A percentile compares a stretch with the other conserved stretches of the same genome.
phyloP scores from a whole-genome alignment of 768 basidiomycete species.

The Lactarius sp. region DNA sequence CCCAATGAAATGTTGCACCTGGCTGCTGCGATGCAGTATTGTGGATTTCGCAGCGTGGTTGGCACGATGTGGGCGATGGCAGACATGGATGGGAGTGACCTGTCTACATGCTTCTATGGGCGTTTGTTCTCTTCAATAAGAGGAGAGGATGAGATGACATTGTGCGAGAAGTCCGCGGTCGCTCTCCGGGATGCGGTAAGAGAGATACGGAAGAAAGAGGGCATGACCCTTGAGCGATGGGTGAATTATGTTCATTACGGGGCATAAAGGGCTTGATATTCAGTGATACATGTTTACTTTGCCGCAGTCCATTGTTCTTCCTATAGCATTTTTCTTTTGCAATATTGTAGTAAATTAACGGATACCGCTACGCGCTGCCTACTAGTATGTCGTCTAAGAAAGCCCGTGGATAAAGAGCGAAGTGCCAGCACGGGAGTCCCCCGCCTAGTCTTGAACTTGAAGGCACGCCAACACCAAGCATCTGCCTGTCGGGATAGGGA shows the following conservation, averaged over 20 bases:
- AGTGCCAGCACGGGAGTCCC: too few relatives aligned
- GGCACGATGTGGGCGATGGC: conserved; percentile 22
- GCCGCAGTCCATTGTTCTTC: too few relatives aligned
- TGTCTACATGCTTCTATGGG: conserved; percentile 11
- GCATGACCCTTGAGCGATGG: conserved; percentile 6
- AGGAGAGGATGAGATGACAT: neutral
- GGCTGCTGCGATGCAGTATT: conserved; percentile 16
- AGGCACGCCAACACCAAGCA: too few relatives aligned
- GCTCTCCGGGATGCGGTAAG: neutral
- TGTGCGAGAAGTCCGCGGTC: conserved; percentile 6
- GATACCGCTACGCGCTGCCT: too few relatives aligned
- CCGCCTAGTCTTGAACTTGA: too few relatives aligned
- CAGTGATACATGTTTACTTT: too few relatives aligned
- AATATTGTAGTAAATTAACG: too few relatives aligned
- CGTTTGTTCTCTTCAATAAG: conserved; percentile 3
- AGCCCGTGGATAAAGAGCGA: too few relatives aligned
- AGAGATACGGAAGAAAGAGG: conserved; percentile 4
- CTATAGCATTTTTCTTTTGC: too few relatives aligned
- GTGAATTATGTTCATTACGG: conserved; percentile 15
- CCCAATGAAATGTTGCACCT: conserved; percentile 19
- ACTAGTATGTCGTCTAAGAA: too few relatives aligned
- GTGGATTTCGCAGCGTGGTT: conserved; percentile 18
- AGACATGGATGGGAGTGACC: conserved; percentile 14
- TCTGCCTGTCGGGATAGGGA: too few relatives aligned
- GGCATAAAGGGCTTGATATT: neutral